phyloP scores from a whole-genome alignment of 2,329 filamentous ascomycete genomes.

The Amphichorda felina region DNA sequence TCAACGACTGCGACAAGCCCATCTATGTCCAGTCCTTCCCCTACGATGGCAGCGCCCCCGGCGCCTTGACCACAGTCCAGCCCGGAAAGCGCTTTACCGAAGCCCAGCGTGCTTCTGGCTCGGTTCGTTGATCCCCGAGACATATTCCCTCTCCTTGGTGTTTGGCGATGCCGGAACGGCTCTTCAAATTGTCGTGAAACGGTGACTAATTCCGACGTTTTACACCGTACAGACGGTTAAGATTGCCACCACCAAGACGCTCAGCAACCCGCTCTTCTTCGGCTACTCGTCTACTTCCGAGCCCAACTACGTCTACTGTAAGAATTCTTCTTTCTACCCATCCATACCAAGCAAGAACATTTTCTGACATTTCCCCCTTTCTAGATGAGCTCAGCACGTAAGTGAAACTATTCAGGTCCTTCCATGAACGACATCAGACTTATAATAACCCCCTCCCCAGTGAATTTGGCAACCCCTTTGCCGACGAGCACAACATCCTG shows the following conservation, averaged over 20 bases:
- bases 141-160: no score
- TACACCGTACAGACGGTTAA: conserved; percentile 27
- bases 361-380: conserved; percentile 3
- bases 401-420: conserved; percentile 6
- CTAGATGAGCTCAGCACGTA: conserved; percentile 25
- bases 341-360: conserved; percentile 3
- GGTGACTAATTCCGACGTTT: no score
- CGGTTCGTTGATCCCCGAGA: conserved; percentile 16
- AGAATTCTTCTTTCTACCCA: conserved; percentile 7
- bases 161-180: no score
- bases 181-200: no score
- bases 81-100: conserved; percentile 22
- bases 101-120: conserved; percentile 19
- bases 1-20: conserved; percentile 18
- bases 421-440: background rate
- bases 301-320: conserved; percentile 26
- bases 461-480: conserved; percentile 28
- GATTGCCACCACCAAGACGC: conserved; percentile 23
- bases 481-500: conserved; percentile 20
- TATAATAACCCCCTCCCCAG: no score
- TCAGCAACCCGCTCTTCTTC: conserved; percentile 25
- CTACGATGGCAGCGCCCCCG: conserved; percentile 16
- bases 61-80: conserved; percentile 17
- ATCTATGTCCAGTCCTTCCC: conserved; percentile 26
- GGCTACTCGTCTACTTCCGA: conserved; percentile 25